Evolutionary conservation across 495 filamentous ascomycete genomes (phyloP), one percentile per base, ranked within the genome.

Genomic region (Ramalina peruviana): DNA sequence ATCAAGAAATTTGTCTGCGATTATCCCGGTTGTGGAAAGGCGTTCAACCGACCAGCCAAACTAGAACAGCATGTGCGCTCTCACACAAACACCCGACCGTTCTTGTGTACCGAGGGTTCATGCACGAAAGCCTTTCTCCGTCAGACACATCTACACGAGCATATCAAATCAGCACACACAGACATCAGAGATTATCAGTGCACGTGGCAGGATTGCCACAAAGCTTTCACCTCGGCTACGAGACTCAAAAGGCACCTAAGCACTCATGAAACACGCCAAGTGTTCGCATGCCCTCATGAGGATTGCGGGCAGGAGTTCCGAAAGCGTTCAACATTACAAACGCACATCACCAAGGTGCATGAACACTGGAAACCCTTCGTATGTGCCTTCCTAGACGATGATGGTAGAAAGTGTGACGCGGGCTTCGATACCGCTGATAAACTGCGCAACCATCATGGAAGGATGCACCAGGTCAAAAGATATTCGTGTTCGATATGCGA

Each of bases 51-150:
- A 1, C 87, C 85, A 2, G 79, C 76, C n/a, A 76, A 84, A 33
- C 74, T 95, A 2, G 70, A 79, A n/a, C 75, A 83, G 40, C 88
- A 95, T 58, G 58, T 87, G 3, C 71, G 84, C 40, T 83, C 82
- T 3, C 88, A 95, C 61, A 86, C 78, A 39, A 83, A 85, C 54
- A 85, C 88, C 55, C 75, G 88, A 9, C 72, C 83, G 6, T 86
- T 79, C 60, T 62, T 68, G 23, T 98, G 92, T 60, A 66, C 74
- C 3, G 70, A 80, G 49, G 59, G 68, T 0, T 77, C 63, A 16
- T 98, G 92, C 61, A 77, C 75, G 55, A 95, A 94, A 66, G 73
- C 74, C 50, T 98, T 94, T 58, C 66, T 83, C 27, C 83, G 88
- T 33, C 72, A 81, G 40, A 86, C 86, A 53, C 87, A 95, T 65